Evolutionary conservation across 2,329 filamentous ascomycete species (phyloP).

Genomic region (Scedosporium dehoogii): DNA sequence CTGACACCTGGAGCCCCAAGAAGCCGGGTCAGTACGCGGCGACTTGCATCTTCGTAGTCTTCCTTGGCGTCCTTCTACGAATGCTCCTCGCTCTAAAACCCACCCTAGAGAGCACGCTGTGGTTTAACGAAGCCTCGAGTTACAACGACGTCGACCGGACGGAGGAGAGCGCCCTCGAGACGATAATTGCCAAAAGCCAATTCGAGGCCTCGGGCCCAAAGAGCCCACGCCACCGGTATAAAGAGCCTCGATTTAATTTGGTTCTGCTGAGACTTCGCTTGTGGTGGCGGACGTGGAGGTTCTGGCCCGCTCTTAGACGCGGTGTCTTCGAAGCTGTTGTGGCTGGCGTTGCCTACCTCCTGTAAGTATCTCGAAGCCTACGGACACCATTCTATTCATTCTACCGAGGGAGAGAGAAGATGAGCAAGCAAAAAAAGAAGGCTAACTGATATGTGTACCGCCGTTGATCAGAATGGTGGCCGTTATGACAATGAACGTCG

Average conservation of each 20-base stretch:
- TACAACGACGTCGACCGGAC: neutral
- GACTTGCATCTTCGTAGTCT: slow-evolving; percentile 75
- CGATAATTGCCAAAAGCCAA: neutral
- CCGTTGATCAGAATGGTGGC: slow-evolving; percentile 60
- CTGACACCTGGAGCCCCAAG: slow-evolving; percentile 57
- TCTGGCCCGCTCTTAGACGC: slow-evolving; percentile 8
- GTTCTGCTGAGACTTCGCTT: slow-evolving; percentile 3
- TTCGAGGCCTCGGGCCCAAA: neutral
- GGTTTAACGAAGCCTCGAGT: slow-evolving; percentile 1
- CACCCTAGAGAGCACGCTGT: slow-evolving; percentile 18
- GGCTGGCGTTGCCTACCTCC: slow-evolving; percentile 61
- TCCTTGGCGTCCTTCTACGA: slow-evolving; percentile 58
- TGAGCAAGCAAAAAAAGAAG: too few relatives aligned
- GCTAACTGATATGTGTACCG: neutral
- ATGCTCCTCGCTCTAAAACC: slow-evolving; percentile 34
- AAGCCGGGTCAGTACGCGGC: slow-evolving; percentile 61
- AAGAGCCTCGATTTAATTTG: neutral
- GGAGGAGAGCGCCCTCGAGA: neutral
- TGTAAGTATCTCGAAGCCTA: slow-evolving; percentile 46
- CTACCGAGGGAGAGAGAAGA: too few relatives aligned
- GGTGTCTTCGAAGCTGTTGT: slow-evolving; percentile 30
- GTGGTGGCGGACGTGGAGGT: slow-evolving; percentile 9
- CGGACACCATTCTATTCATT: too few relatives aligned
- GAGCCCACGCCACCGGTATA: neutral
- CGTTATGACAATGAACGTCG: slow-evolving; percentile 71